Percentiles rank a stretch among this genome's conserved stretches.
Evolutionary conservation across 2,329 filamentous ascomycete genomes (phyloP).

Genomic region (Ophioceras dolichostomum): DNA sequence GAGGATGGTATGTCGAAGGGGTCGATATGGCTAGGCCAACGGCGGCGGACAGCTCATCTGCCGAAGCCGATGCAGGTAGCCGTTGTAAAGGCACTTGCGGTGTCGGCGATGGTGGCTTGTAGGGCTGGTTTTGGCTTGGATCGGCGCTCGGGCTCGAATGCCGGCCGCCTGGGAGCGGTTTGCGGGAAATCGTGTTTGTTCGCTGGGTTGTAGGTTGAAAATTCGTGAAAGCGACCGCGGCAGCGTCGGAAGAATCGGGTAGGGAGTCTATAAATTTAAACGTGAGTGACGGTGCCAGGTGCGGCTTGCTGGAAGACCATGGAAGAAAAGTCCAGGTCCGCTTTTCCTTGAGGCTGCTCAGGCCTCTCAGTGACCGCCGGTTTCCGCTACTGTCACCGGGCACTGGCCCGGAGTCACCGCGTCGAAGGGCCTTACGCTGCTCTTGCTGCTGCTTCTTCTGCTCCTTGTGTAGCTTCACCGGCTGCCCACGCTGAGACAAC

Average conservation of each 20-base stretch:
- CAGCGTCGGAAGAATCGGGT: not conserved
- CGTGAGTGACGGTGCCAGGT: too few species aligned
- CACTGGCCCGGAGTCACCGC: not conserved
- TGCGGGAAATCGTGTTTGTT: not conserved
- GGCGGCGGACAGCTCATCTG: too few species aligned
- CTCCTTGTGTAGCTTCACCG: not conserved
- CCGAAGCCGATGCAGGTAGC: too few species aligned
- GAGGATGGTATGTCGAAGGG: too few species aligned
- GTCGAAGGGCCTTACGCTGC: too few species aligned
- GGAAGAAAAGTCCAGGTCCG: not conserved
- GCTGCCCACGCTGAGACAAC: not conserved
- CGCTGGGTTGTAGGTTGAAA: not conserved
- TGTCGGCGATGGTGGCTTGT: not conserved
- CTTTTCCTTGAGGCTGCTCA: not conserved
- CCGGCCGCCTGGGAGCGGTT: too few species aligned
- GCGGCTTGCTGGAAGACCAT: not conserved
- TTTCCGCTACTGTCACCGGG: not conserved
- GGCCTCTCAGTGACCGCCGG: too few species aligned
- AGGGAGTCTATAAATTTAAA: not conserved
- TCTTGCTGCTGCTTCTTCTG: not conserved
- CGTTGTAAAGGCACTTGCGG: constrained; percentile 1
- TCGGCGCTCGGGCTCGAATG: too few species aligned
- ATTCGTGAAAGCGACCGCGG: too few species aligned
- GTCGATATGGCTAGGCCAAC: too few species aligned
- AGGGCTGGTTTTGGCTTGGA: not conserved